Evolutionary conservation across 768 basidiomycete species (phyloP).

Genomic region (Lentinula sp.): DNA sequence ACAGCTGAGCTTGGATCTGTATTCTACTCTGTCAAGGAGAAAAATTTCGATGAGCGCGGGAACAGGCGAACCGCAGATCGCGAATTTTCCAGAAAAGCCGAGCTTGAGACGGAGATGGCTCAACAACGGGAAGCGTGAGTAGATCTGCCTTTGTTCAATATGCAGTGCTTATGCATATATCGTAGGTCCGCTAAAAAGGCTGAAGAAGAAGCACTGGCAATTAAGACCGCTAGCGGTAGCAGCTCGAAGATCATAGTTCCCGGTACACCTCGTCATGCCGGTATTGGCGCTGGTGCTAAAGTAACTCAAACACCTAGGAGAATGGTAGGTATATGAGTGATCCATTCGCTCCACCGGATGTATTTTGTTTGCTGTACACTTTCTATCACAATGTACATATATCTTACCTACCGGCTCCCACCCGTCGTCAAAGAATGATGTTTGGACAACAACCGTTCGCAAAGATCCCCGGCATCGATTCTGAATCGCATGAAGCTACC

Average conservation of each 20-base stretch:
- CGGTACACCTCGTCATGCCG: constrained; percentile 72
- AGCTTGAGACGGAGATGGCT: constrained; percentile 90
- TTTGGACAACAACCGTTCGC: too few species aligned
- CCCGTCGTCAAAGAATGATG: too few species aligned
- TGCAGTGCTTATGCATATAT: background rate
- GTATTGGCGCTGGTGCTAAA: constrained; percentile 57
- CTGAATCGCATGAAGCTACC: too few species aligned
- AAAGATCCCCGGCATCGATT: too few species aligned
- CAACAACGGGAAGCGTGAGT: constrained; percentile 71
- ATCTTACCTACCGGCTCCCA: too few species aligned
- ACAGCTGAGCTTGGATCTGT: constrained; percentile 91
- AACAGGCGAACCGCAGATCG: constrained; percentile 72
- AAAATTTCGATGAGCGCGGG: constrained; percentile 91
- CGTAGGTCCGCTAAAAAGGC: constrained; percentile 56
- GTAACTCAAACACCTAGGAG: constrained; percentile 73
- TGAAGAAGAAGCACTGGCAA: constrained; percentile 52
- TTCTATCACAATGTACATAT: too few species aligned
- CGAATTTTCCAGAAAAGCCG: constrained; percentile 88
- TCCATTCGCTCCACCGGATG: background rate
- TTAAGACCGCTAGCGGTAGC: constrained; percentile 46
- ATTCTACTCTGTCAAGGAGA: constrained; percentile 97
- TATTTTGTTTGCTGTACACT: too few species aligned
- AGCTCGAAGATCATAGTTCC: constrained; percentile 67
- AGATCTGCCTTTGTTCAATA: background rate
- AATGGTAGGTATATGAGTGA: constrained; percentile 56